Base-by-base conservation (phyloP, 2,329 filamentous ascomycete species). In the Sclerotinia sclerotiorum region DNA sequence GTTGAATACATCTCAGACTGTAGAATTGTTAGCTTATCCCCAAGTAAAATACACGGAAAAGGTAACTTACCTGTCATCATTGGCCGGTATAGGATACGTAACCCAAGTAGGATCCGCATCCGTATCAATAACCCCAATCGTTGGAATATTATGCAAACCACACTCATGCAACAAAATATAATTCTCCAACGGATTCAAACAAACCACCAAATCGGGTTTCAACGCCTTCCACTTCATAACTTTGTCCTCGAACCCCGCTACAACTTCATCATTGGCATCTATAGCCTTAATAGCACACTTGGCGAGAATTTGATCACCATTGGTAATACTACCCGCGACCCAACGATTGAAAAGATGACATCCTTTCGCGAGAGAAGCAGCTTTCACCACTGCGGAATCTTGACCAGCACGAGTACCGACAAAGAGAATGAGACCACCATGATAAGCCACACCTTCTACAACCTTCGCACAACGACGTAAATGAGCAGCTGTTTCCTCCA, bases 1-100 rank as follows among this genome's bases (percentile, higher is more conserved):
- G 84, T 74, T 90, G 87, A 62, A 93, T 86, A 72, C 90, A 89
- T 70, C 95, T 90, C 73, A 97, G 80, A 86, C 93, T 97, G 70
- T 68, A 64, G 1, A 49, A 15, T 39, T 44, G 68, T 79, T 73
- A 81, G 77, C 55, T 66, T 35, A 13, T 35, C 27, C 15, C 21
- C 29, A 24, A 44, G 11, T 7, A 11, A n/a, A 35, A 42, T 21
- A 29, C 27, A 46, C 48, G 39, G 56, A 61, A 42, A 42, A 24
- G 29, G 19, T 24, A 61, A 78, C 84, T 77, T 79, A 92, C 90
- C 90, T 93, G 84, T 99, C 95, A 77, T 99, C 95, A 79, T 99
- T 99, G 63, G 93, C 93, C 2, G 95, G 95, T 74, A 99, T 97
- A 19, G 92, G 91, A 78, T 99, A 99, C 5, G 95, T 98, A 63